phyloP scores from a whole-genome alignment of 2,329 filamentous ascomycete species.

The Cladophialophora carrionii region DNA sequence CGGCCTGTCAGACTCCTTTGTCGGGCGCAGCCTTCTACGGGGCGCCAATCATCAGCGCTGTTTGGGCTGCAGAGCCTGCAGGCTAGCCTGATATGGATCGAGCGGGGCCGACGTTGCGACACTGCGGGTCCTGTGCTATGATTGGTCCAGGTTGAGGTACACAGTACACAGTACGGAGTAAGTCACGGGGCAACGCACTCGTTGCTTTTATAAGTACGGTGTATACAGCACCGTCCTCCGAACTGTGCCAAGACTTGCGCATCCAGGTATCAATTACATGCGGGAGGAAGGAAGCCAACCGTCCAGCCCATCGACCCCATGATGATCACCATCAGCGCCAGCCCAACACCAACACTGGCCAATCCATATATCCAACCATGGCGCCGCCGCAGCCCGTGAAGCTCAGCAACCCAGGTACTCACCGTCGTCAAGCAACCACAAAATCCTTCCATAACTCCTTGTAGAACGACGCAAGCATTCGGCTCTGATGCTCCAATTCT shows the following conservation, averaged over 20 bases:
- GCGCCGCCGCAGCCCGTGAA: constrained; percentile 55
- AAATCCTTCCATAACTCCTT: constrained; percentile 66
- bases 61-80: background rate
- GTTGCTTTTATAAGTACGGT: background rate
- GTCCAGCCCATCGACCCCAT: constrained; percentile 79
- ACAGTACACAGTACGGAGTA: no score
- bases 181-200: background rate
- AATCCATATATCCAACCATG: constrained; percentile 60
- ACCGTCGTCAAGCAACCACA: constrained; percentile 68
- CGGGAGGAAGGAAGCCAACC: constrained; percentile 52
- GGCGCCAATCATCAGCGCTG: background rate
- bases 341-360: constrained; percentile 61
- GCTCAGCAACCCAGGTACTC: constrained; percentile 65
- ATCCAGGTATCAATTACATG: constrained; percentile 22
- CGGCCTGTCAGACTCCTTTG: constrained; percentile 1
- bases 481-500: constrained; percentile 52
- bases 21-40: background rate
- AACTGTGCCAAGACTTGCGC: no score
- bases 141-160: background rate
- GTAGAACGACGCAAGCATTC: constrained; percentile 62
- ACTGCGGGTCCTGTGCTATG: background rate
- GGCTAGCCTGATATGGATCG: background rate
- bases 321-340: constrained; percentile 66
- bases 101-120: background rate
- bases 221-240: no score